Percentiles rank a stretch among this genome's conserved stretches.
These are phyloP conservation scores for Starmera stellimalicola DNA, from an alignment of 1,139 yeast genomes.

Conservation along the genomic window DNA sequence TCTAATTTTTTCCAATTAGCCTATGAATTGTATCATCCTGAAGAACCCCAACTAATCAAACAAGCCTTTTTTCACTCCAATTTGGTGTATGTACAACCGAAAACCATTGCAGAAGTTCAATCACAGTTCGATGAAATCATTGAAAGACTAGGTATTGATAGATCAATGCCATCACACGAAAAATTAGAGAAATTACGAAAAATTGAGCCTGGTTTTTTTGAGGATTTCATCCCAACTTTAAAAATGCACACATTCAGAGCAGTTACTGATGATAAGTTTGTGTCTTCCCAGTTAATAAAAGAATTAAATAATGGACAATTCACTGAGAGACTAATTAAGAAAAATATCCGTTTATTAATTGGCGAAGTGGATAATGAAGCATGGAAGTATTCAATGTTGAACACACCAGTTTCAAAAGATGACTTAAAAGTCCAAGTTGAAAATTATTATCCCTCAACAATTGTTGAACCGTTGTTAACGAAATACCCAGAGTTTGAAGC, in stretches of 20 bases:
- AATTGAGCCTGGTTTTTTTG: constrained; percentile 18
- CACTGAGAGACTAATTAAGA: constrained; percentile 19
- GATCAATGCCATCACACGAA: constrained; percentile 5
- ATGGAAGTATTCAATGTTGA: constrained; percentile 23
- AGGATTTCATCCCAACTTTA: constrained; percentile 22
- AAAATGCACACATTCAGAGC: constrained; percentile 30
- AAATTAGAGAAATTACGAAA: constrained; percentile 18
- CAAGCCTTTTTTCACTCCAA: constrained; percentile 27
- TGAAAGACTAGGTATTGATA: constrained; percentile 9
- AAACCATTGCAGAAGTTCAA: constrained; percentile 21
- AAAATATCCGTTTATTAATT: constrained; percentile 21
- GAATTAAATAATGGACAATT: constrained; percentile 27
- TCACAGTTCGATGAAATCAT: constrained; percentile 28
- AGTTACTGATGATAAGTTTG: constrained; percentile 28
- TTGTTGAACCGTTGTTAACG: constrained; percentile 21
- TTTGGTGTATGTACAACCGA: constrained; percentile 15
- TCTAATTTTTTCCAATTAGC: constrained; percentile 16
- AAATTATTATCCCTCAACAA: constrained; percentile 27
- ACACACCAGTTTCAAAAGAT: constrained; percentile 22
- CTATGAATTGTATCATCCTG: constrained; percentile 28
- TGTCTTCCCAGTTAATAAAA: constrained; percentile 20
- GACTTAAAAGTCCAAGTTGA: constrained; percentile 23
- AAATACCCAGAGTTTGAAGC: constrained; percentile 20
- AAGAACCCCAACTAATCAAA: constrained; percentile 25
- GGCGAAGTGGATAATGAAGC: constrained; percentile 33